Base-by-base conservation (phyloP, 352 stramenopile genomes). In the Globisporangium acanthophoron region DNA sequence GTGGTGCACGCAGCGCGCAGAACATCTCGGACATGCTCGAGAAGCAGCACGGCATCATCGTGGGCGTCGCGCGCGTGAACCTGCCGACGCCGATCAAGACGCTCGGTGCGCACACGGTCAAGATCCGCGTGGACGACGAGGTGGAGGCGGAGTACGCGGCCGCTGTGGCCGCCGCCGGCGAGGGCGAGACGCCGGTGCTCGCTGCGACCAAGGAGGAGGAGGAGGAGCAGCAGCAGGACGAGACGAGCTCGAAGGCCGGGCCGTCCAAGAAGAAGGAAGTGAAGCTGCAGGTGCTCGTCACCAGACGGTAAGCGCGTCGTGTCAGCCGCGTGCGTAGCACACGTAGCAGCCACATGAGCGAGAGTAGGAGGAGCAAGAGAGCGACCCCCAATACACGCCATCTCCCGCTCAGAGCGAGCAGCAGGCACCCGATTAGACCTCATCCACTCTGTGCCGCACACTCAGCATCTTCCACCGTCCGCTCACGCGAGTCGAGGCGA, bases 1-100 rank as follows among this genome's bases (percentile, higher is more conserved):
- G 24, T 27, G 24, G 24, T 27, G 1, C 24, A 46, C 41, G 51
- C 57, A 88, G 76, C 43, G 80, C 78, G 24, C 70, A 92, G 67
- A 88, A 92, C 66, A 92, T 94, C 56, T 89, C 80, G 51, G 82
- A 94, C 55, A 89, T 87, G 77, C 57, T 94, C 20, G 82, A 92
- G 60, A 92, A 90, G 69, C 80, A 94, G 67, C 68, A 87, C 62
- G 80, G 76, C 43, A 80, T 94, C 53, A 80, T 91, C 51, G 82
- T 94, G 51, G 85, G 85, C 45, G 72, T 90, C 20, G 85, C 85
- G 5, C 81, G 85, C 50, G 87, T 94, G 47, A 66, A 90, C 39
- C 66, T 94, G 52, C 73, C 81, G 12, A 69, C 71, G 7, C 79
- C 80, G 21, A 86, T 94, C 69, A 94, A 85, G 79, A 90, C 79